These are phyloP conservation scores for Litchi chinensis DNA, from an alignment of 345 rosid species.

Conservation along the genomic window DNA sequence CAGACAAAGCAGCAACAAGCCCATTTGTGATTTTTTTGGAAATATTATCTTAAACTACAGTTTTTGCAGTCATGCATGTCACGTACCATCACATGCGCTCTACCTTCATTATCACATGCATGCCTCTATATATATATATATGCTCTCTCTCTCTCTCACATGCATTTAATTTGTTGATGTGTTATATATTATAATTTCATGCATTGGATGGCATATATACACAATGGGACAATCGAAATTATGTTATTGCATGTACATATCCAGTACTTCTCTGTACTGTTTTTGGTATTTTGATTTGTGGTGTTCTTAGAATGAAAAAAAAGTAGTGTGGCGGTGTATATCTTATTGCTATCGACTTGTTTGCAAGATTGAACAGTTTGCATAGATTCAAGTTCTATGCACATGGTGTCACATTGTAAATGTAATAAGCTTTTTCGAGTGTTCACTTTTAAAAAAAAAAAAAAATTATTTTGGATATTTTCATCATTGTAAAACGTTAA, in stretches of 20 bases:
- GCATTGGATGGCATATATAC: background rate
- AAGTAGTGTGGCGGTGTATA: no score
- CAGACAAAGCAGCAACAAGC: constrained; percentile 28
- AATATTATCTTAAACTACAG: constrained; percentile 33
- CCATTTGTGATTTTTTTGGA: background rate
- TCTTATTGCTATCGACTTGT: background rate
- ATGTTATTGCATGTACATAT: background rate
- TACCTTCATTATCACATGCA: constrained; percentile 16
- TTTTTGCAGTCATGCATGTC: constrained; percentile 39
- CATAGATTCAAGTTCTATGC: background rate
- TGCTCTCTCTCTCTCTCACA: background rate
- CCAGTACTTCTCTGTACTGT: background rate
- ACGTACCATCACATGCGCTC: constrained; percentile 29
- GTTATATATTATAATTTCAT: background rate
- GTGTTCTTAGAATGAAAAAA: constrained; percentile 2
- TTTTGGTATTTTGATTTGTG: background rate
- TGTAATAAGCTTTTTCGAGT: no score
- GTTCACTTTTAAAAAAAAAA: no score
- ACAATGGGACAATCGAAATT: background rate
- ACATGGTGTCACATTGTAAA: no score
- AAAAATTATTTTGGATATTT: no score
- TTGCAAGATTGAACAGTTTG: background rate
- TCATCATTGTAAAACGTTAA: no score
- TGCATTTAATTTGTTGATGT: background rate
- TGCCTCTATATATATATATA: background rate